Base-by-base conservation (phyloP, 139 green algal genomes). In the Coccomyxa sp. region DNA sequence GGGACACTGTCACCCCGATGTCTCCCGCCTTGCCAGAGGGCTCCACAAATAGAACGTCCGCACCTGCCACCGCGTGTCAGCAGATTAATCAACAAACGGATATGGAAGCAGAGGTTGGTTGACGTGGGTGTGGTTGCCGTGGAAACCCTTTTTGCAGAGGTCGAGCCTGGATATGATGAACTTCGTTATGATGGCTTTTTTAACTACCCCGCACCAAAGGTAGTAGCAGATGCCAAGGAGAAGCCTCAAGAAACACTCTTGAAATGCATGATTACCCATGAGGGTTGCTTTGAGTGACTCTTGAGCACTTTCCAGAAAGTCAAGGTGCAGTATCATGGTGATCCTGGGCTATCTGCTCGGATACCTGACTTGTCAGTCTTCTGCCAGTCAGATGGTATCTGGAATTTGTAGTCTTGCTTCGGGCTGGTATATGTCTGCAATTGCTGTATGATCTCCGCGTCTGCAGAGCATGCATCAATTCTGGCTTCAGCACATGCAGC, bases 1-100 rank as follows among this genome's bases (percentile, higher is more conserved):
- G 93, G 82, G 85, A 92, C 7, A 97, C 90, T 9, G 92, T 96
- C 10, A 97, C 88, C 0, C 94, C 94, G 7, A 97, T 68, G 18
- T 79, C 92, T 13, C 87, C 94, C 68, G 87, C 92, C 59, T 88
- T 88, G 67, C 82, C 91, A 68, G 38, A 51, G 38, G 38, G 38
- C 38, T 51, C 38, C 38, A 92, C 87, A 68, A 95, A 96, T 38
- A 97, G 83, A 16, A 89, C 90, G 79, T 95, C 91, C 17, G 94
- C 94, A 13, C 94, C 94, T 81, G 90, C 80, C 38, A 51, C 7
- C 3, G 7, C 38, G 38, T 51, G 38, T 51, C 38, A 51, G 38
- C 38, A 51, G n/a, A n/a, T n/a, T n/a, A n/a, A n/a, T n/a, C n/a
- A n/a, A n/a, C n/a, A n/a, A n/a, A n/a, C n/a, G n/a, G n/a, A n/a